Conservation (phyloP, 495 filamentous ascomycete genomes). For the Penicillium nucicola region DNA sequence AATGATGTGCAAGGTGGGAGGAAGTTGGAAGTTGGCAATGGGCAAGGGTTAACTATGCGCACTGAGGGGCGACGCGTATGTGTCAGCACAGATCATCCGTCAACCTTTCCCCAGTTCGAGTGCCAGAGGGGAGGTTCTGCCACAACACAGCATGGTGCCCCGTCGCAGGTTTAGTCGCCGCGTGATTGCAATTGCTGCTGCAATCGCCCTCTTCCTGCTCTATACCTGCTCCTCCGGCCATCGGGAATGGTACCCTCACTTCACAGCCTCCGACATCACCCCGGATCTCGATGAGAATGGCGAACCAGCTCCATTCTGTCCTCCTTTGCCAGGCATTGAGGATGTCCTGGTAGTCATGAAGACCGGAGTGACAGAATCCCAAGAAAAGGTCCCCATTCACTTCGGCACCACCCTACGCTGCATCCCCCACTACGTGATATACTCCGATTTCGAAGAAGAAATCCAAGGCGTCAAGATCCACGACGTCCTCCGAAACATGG, state of each 20-base stretch:
- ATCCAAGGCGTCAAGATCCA: slow-evolving; percentile 46
- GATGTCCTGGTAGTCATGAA: slow-evolving; percentile 46
- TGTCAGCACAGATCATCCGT: slow-evolving; percentile 5
- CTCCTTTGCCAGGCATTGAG: slow-evolving; percentile 39
- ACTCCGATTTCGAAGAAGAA: slow-evolving; percentile 51
- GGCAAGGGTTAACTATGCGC: slow-evolving; percentile 30
- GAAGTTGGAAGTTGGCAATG: no score
- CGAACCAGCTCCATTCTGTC: slow-evolving; percentile 26
- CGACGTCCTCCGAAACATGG: slow-evolving; percentile 47
- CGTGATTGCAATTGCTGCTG: slow-evolving; percentile 23
- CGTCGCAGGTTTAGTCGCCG: slow-evolving; percentile 30
- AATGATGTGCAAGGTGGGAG: not conserved
- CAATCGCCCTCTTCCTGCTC: slow-evolving; percentile 28
- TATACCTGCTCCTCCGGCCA: slow-evolving; percentile 23
- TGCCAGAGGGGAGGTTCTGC: not conserved
- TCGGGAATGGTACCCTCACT: slow-evolving; percentile 3
- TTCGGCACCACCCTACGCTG: slow-evolving; percentile 51
- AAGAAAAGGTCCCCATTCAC: slow-evolving; percentile 46
- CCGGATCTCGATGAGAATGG: slow-evolving; percentile 8
- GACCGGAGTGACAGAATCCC: slow-evolving; percentile 44
- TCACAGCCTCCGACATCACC: slow-evolving; percentile 1
- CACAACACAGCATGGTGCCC: slow-evolving; percentile 24
- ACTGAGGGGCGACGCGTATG: slow-evolving; percentile 26
- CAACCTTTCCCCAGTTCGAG: slow-evolving; percentile 4
- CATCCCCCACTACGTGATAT: slow-evolving; percentile 52